These are phyloP conservation scores for Ailanthus altissimus DNA, from an alignment of 345 rosid genomes.

Conservation along the genomic window DNA sequence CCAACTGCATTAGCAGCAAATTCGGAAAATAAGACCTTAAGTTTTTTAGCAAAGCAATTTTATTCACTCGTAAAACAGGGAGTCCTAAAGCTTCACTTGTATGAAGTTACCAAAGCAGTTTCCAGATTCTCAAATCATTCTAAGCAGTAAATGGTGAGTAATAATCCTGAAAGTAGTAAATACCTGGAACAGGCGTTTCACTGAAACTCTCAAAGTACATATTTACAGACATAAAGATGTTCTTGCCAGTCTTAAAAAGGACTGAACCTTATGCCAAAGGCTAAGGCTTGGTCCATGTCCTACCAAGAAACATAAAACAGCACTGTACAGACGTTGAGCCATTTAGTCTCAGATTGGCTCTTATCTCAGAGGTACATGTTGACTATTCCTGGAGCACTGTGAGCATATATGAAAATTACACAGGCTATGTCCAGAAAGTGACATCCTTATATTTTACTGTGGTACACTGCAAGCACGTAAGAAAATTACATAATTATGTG, in stretches of 20 bases:
- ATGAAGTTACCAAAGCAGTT: neutral
- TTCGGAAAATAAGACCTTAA: too few relatives aligned
- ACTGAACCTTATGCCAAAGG: neutral
- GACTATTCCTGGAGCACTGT: slow-evolving; percentile 9
- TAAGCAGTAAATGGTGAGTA: neutral
- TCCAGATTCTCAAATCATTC: neutral
- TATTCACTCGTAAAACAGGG: neutral
- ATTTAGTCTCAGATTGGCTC: neutral
- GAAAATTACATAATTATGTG: neutral
- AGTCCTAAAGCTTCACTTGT: neutral
- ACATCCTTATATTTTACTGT: neutral
- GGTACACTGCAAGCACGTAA: neutral
- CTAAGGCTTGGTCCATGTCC: neutral
- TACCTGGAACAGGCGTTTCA: neutral
- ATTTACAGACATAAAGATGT: slow-evolving; percentile 22
- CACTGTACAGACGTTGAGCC: slow-evolving; percentile 2
- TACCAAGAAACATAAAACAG: slow-evolving; percentile 8
- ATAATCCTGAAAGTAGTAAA: neutral
- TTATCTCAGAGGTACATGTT: slow-evolving; percentile 5
- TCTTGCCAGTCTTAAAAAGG: neutral
- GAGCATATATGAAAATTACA: slow-evolving; percentile 14
- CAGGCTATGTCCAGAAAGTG: slow-evolving; percentile 6
- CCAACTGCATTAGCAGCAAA: too few relatives aligned
- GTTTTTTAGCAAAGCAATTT: neutral
- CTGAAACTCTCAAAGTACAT: neutral